Evolutionary conservation across 1,284 basidiomycete genomes (phyloP).

Genomic region (Sporisorium reilianum): DNA sequence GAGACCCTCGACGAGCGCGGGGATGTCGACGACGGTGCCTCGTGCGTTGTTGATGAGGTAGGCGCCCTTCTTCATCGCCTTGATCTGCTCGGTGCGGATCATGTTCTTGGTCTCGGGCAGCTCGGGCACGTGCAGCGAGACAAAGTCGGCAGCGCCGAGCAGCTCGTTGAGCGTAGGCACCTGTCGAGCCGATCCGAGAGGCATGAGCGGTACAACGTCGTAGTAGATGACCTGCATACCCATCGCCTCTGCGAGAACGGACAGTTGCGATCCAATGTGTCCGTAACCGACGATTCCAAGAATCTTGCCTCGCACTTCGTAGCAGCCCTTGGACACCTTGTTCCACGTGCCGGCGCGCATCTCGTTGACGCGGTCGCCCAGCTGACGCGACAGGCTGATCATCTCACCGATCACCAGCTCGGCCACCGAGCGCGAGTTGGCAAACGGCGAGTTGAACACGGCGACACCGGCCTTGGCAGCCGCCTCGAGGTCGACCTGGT

Average conservation of each 20-base stretch:
- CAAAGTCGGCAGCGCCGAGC: conserved; percentile 86
- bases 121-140: conserved; percentile 96
- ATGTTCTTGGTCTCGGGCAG: conserved; percentile 94
- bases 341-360: conserved; percentile 94
- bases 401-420: conserved; percentile 97
- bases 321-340: conserved; percentile 98
- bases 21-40: conserved; percentile 93
- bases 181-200: conserved; percentile 91
- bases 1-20: conserved; percentile 85
- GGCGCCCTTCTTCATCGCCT: conserved; percentile 92
- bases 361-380: conserved; percentile 89
- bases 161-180: conserved; percentile 84
- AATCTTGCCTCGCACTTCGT: conserved; percentile 97
- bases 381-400: conserved; percentile 92
- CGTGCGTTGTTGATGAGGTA: conserved; percentile 99
- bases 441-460: conserved; percentile 99
- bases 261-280: conserved; percentile 97
- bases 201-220: conserved; percentile 97
- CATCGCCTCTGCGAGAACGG: conserved; percentile 95
- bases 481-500: conserved; percentile 91
- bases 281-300: conserved; percentile 98
- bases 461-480: conserved; percentile 91
- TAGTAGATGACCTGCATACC: conserved; percentile 96
- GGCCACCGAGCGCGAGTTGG: conserved; percentile 98
- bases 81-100: conserved; percentile 83